Base-by-base conservation (phyloP, 164 flowering plant genomes). In the Litsea cubeba region DNA sequence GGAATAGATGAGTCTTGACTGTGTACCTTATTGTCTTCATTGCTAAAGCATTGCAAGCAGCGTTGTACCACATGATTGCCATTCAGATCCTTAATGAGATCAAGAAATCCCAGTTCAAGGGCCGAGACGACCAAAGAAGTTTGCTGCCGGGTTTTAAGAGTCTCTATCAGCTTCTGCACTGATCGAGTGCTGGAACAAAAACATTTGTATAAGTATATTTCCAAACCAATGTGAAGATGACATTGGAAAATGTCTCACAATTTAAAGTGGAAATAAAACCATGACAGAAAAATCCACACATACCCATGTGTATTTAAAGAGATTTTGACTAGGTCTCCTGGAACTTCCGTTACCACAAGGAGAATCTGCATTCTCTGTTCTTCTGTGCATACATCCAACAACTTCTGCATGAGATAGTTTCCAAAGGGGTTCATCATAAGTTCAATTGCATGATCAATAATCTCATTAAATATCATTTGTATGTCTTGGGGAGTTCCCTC, bases 391-490 rank as follows among this genome's bases (percentile, higher is more conserved):
- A 86, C 90, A 17, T 89, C 93, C 78, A 95, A 76, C 69, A 95
- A 71, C 84, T 90, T 91, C 81, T 95, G 99, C 67, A 95, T 79
- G 17, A 95, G 90, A 78, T 95, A 95, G 74, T 95, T 95, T 17
- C 97, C 99, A 79, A 93, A 95, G 0, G 94, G 93, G 72, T 95
- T 80, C 75, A 82, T 80, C 95, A 89, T 88, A 70, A 95, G 93
- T 71, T 95, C 98, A 71, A 80, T 87, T 20, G 85, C 79, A 73
- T 87, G 88, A 65, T 81, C 78, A n/a, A 90, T 83, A 12, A 92
- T 77, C 74, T 85, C 93, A 66, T 78, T 68, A 76, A 90, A 95
- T 77, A 95, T 84, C 12, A 87, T 74, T 40, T 85, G 76, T 64
- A 87, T 80, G 66, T 89, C 88, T 72, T 81, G 76, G 6, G 76